phyloP scores from a whole-genome alignment of 441 rosid species.

The Populus hybrid region DNA sequence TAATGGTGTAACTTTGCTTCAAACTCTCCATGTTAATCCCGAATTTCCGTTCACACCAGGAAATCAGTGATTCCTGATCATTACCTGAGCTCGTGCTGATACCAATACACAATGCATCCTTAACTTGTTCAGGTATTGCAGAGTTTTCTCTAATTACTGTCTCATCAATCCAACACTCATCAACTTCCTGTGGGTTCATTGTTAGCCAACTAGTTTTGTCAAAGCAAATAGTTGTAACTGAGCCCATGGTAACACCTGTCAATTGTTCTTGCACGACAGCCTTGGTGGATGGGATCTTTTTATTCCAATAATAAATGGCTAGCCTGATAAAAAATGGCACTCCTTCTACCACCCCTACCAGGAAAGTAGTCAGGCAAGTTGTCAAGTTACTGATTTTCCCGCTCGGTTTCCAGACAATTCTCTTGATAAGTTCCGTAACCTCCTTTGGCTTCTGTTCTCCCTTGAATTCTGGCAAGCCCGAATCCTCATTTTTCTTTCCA shows the following conservation, averaged over 20 bases:
- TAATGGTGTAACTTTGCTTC: neutral
- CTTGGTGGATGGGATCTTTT: too few species aligned
- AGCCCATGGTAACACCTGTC: too few species aligned
- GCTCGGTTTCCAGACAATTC: too few species aligned
- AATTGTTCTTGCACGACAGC: too few species aligned
- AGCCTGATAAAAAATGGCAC: neutral
- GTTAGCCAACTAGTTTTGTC: too few species aligned
- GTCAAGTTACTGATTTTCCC: neutral
- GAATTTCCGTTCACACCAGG: neutral
- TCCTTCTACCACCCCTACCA: neutral
- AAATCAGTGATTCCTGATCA: neutral
- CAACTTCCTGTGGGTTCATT: neutral
- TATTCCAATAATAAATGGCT: neutral
- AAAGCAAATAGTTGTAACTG: too few species aligned
- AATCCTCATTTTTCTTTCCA: neutral
- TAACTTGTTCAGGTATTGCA: neutral
- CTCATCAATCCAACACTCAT: neutral
- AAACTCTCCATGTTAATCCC: neutral
- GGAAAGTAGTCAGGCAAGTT: neutral
- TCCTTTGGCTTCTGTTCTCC: neutral
- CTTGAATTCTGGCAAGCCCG: neutral
- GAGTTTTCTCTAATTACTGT: neutral
- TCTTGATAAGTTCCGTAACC: neutral
- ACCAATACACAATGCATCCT: neutral
- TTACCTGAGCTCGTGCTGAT: neutral